Evolutionary conservation across 2,329 filamentous ascomycete species (phyloP).

Genomic region (Trichoderma semiorbis): DNA sequence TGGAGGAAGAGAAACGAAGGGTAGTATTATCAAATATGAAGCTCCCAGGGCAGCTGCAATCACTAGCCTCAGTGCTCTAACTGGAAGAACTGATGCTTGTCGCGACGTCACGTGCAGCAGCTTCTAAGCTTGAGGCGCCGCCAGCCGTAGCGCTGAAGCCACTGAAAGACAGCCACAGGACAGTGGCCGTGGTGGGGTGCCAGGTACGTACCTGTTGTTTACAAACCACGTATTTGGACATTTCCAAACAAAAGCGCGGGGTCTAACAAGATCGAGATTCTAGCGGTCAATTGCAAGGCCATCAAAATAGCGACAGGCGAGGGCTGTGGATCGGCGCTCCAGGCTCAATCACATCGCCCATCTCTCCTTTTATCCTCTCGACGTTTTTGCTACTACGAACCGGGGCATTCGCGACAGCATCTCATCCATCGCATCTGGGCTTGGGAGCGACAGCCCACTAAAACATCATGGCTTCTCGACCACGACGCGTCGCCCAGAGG

Average conservation of each 20-base stretch:
- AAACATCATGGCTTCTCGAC: slow-evolving; percentile 35
- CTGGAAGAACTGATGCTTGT: background rate
- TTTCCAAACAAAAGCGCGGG: slow-evolving; percentile 37
- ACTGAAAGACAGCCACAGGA: background rate
- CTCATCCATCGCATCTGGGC: background rate
- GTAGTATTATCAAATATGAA: background rate
- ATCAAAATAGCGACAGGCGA: background rate
- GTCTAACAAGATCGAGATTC: slow-evolving; percentile 10
- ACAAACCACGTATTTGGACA: slow-evolving; percentile 38
- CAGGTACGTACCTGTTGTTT: slow-evolving; percentile 34
- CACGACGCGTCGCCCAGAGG: slow-evolving; percentile 51
- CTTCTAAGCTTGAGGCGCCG: background rate
- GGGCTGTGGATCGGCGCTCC: background rate
- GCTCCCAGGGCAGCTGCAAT: background rate
- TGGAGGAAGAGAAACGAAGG: background rate
- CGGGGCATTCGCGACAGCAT: background rate
- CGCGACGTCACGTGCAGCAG: slow-evolving; percentile 24
- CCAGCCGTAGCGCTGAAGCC: background rate
- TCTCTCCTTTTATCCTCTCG: background rate
- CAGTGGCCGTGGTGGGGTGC: background rate
- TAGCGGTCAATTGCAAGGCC: slow-evolving; percentile 10
- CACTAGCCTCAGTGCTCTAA: background rate
- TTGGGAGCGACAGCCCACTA: slow-evolving; percentile 16
- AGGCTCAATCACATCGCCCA: background rate
- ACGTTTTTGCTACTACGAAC: background rate